Percentiles rank a stretch among this genome's conserved stretches.
These are phyloP conservation scores for Lepraria neglecta DNA, from an alignment of 495 filamentous ascomycete species.

Conservation along the genomic window DNA sequence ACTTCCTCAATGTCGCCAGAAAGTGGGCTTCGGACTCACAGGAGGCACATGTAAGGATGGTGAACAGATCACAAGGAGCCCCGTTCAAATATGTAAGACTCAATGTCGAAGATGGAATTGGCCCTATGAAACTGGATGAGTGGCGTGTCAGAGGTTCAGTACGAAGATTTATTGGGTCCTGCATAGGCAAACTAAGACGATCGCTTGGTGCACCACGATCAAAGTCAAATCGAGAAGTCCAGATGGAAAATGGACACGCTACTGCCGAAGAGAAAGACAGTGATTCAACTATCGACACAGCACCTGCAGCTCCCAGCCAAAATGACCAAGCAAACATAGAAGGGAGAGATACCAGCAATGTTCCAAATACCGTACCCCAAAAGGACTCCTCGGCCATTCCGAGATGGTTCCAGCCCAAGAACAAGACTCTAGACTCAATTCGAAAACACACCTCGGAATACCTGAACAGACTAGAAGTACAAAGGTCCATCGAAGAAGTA, in stretches of 20 bases:
- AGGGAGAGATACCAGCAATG: neutral
- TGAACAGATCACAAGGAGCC: neutral
- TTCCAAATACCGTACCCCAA: neutral
- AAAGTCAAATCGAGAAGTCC: neutral
- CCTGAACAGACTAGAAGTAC: neutral
- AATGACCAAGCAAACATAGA: neutral
- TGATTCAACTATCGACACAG: neutral
- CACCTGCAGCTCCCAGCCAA: neutral
- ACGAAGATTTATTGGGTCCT: constrained; percentile 10
- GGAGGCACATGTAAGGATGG: constrained; percentile 14
- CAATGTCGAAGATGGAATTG: constrained; percentile 43
- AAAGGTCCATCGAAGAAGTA: neutral
- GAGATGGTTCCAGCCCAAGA: constrained; percentile 10
- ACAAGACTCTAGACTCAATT: constrained; percentile 16
- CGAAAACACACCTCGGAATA: constrained; percentile 8
- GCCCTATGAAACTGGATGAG: constrained; percentile 39
- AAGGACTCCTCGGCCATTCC: constrained; percentile 11
- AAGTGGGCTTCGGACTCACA: constrained; percentile 24
- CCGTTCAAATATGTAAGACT: constrained; percentile 40
- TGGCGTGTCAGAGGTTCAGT: constrained; percentile 21
- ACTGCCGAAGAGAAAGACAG: neutral
- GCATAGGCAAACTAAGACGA: constrained; percentile 10
- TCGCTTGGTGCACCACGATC: neutral
- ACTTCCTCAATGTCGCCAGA: constrained; percentile 17
- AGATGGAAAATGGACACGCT: too few relatives aligned